phyloP scores from a whole-genome alignment of 305 asterid genomes.

The Fraxinus greggii region DNA sequence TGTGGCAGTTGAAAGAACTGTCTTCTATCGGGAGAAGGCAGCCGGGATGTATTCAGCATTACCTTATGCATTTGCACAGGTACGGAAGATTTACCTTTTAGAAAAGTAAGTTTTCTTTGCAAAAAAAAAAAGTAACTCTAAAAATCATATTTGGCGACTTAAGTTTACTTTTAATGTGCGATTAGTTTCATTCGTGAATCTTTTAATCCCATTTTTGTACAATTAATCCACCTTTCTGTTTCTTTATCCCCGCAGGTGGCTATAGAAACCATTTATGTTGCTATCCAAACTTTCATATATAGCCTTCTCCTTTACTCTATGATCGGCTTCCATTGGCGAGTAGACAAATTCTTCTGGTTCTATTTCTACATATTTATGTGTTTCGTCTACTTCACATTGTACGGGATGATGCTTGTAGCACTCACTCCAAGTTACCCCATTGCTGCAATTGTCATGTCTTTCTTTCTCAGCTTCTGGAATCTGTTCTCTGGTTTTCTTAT shows the following conservation, averaged over 20 bases:
- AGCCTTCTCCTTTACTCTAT: conserved; percentile 77
- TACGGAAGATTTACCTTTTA: conserved; percentile 15
- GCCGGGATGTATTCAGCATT: conserved; percentile 93
- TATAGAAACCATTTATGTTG: conserved; percentile 64
- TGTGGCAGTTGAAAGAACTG: conserved; percentile 43
- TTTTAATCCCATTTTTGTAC: neutral
- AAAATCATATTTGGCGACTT: neutral
- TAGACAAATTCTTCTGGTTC: conserved; percentile 74
- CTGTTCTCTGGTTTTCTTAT: conserved; percentile 31
- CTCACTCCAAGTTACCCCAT: conserved; percentile 87
- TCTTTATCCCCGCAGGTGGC: conserved; percentile 51
- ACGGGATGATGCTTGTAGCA: conserved; percentile 97
- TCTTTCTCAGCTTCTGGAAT: conserved; percentile 53
- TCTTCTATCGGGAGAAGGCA: conserved; percentile 52
- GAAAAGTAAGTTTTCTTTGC: neutral
- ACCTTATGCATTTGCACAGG: conserved; percentile 97
- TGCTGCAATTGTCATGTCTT: conserved; percentile 86
- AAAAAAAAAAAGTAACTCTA: neutral
- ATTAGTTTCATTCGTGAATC: neutral
- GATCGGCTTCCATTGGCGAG: conserved; percentile 83
- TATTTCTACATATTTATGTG: conserved; percentile 82
- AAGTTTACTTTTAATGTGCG: neutral
- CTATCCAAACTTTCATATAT: conserved; percentile 67
- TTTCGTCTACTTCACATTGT: conserved; percentile 76
- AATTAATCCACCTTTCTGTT: neutral